These are phyloP conservation scores for Hyaloperonospora brassicae DNA, from an alignment of 352 stramenopile species.

Conservation along the genomic window DNA sequence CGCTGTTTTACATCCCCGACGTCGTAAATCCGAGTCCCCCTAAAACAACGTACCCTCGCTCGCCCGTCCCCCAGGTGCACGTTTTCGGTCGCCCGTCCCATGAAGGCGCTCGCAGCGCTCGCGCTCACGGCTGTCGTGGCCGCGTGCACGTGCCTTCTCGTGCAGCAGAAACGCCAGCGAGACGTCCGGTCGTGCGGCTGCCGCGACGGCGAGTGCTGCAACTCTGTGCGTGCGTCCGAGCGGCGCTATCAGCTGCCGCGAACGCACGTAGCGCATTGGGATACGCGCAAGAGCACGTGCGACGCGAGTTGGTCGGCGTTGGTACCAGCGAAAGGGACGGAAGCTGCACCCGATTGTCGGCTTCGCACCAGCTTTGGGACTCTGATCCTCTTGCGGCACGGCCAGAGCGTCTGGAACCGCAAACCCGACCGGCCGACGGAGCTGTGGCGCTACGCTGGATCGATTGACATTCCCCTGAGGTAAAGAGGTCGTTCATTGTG, in stretches of 20 bases:
- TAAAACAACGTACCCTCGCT: too few relatives aligned
- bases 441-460: conserved; percentile 76
- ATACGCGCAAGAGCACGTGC: conserved; percentile 42
- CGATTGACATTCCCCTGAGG: conserved; percentile 74
- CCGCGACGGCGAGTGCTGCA: conserved; percentile 69
- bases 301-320: conserved; percentile 50
- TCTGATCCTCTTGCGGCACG: conserved; percentile 77
- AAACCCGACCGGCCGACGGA: conserved; percentile 64
- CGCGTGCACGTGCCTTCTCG: conserved; percentile 18
- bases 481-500: conserved; percentile 1
- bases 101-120: conserved; percentile 16
- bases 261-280: conserved; percentile 66
- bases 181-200: conserved; percentile 43
- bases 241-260: conserved; percentile 64
- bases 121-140: conserved; percentile 14
- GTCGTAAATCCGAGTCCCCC: too few relatives aligned
- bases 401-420: conserved; percentile 81
- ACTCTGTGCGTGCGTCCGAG: conserved; percentile 47
- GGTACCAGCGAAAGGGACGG: conserved; percentile 21
- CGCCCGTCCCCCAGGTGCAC: too few relatives aligned
- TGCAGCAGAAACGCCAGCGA: conserved; percentile 27
- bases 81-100: too few relatives aligned
- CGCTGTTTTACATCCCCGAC: too few relatives aligned
- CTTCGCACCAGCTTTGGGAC: conserved; percentile 55
- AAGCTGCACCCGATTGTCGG: conserved; percentile 20